phyloP scores from a whole-genome alignment of 148 eudicot species.

The Rhododendron henanense region DNA sequence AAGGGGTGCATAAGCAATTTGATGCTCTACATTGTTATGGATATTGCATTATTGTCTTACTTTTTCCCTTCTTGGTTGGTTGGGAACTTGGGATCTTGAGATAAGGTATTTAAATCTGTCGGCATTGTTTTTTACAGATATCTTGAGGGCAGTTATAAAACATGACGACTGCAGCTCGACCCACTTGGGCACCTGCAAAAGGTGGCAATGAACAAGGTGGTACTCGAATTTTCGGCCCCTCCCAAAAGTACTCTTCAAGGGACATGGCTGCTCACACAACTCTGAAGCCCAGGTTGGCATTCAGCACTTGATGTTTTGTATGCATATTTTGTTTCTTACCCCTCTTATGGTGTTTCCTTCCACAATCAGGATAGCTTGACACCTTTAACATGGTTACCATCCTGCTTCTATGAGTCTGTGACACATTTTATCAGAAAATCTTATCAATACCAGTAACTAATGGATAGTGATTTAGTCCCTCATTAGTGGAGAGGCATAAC shows the following conservation, averaged over 20 bases:
- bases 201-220: constrained; percentile 99
- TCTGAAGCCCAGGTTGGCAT: constrained; percentile 69
- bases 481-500: not conserved
- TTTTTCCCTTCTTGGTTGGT: not conserved
- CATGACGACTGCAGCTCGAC: constrained; percentile 99
- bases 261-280: constrained; percentile 91
- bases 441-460: not conserved
- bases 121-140: constrained; percentile 2
- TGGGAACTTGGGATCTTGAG: not conserved
- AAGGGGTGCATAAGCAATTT: not conserved
- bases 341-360: not conserved
- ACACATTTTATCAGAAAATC: not conserved
- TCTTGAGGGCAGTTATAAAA: constrained; percentile 13
- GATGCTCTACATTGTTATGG: not conserved
- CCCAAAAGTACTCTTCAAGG: constrained; percentile 95
- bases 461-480: not conserved
- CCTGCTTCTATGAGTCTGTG: not conserved
- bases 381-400: not conserved
- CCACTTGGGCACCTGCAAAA: constrained; percentile 99
- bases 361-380: not conserved
- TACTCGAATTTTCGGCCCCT: constrained; percentile 90
- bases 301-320: not conserved
- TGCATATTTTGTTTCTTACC: not conserved
- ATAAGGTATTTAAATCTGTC: not conserved
- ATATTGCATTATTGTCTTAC: not conserved